Evolutionary conservation across 2,329 filamentous ascomycete species (phyloP), one percentile per base, ranked within the genome.

Genomic region (Nemania serpens): DNA sequence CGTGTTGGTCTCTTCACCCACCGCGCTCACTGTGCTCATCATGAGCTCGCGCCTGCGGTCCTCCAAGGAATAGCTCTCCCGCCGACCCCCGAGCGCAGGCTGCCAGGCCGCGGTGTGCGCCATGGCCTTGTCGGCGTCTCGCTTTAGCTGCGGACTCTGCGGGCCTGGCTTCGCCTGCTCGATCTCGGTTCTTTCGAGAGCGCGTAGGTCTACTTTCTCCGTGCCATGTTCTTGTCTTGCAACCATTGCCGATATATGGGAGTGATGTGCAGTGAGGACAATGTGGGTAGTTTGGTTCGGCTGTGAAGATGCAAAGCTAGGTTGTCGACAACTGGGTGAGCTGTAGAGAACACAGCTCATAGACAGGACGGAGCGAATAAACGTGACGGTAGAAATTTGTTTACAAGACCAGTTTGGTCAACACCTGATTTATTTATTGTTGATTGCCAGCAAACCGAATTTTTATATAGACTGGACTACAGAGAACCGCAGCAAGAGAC

Each of bases 21-120:
- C 7, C 25, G 4, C 25, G 25, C 25, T 7, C 25, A 7, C 7
- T 7, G 25, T 29, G 25, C 25, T 29, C 80, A 83, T 81, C 67
- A 84, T 81, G 73, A 82, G 68, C 55, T 74, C 74, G 63, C 79
- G 82, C 72, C 84, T 84, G 71, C 78, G 78, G 69, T 84, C 83
- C 72, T 87, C 80, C 37, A 76, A 75, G 68, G 75, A 79, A 76
- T 80, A 86, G 73, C 82, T 84, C 70, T 81, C 80, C 48, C 57
- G 61, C 48, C 81, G 79, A 10, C 79, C 76, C 65, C 77, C 73
- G 55, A 78, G 66, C 17, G 69, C 66, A 7, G 83, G 83, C 66
- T 77, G 77, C 83, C 83, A 86, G n/a, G 68, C 69, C 2, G 69
- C 69, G 4, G 75, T 77, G 59, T 66, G 62, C 58, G 65, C 69